Conservation (phyloP, 2,329 filamentous ascomycete genomes). For the Fusarium graminum region DNA sequence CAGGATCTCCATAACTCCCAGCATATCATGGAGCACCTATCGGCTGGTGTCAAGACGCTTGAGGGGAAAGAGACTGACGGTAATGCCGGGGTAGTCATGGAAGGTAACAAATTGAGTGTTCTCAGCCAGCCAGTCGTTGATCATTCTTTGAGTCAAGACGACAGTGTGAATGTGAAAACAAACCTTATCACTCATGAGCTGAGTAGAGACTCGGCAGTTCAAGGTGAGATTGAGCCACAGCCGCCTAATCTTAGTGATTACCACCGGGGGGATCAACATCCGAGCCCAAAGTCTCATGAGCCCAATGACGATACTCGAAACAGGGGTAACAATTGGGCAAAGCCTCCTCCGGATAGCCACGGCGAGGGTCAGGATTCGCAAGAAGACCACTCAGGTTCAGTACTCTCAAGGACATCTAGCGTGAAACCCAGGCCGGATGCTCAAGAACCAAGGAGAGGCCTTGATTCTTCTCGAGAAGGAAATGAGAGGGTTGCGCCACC, state of each 20-base stretch:
- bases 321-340: conserved; percentile 30
- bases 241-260: conserved; percentile 37
- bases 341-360: conserved; percentile 27
- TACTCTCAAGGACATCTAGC: conserved; percentile 2
- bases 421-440: background rate
- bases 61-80: conserved; percentile 9
- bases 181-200: conserved; percentile 28
- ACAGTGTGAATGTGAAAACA: conserved; percentile 16
- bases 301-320: conserved; percentile 36
- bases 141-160: conserved; percentile 35
- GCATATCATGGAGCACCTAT: conserved; percentile 54
- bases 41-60: conserved; percentile 37
- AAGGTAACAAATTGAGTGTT: background rate
- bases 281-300: conserved; percentile 41
- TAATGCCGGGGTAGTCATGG: conserved; percentile 13
- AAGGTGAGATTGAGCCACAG: conserved; percentile 10
- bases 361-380: conserved; percentile 11
- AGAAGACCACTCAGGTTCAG: conserved; percentile 3
- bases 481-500: conserved; percentile 8
- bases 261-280: conserved; percentile 19
- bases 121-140: conserved; percentile 9
- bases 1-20: conserved; percentile 52
- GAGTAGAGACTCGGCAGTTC: conserved; percentile 24
- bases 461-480: background rate
- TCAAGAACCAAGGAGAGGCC: conserved; percentile 5